A percentile compares a stretch with the other conserved stretches of the same genome.
Evolutionary conservation across 1,284 basidiomycete species (phyloP).

Genomic region (Ustilago shanxiensis): DNA sequence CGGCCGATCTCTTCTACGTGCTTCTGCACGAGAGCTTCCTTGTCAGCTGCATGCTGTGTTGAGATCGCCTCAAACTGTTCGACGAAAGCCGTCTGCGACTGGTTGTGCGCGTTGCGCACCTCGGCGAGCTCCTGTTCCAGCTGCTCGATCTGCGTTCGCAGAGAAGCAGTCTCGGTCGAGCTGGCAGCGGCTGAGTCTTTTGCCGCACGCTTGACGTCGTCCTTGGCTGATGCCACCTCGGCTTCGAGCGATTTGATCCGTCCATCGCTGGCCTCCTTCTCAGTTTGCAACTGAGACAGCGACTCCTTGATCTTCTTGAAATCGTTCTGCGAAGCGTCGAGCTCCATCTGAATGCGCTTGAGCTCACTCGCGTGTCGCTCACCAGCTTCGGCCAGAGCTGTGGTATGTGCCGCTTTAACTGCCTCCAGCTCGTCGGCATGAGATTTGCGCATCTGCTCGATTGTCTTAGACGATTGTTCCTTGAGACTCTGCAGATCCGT

Average conservation of each 20-base stretch:
- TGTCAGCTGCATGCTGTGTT: slow-evolving; percentile 33
- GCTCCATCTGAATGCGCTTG: slow-evolving; percentile 48
- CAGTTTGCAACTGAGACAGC: slow-evolving; percentile 30
- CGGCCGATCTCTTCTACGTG: slow-evolving; percentile 45
- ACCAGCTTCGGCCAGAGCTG: slow-evolving; percentile 30
- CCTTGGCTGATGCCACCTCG: slow-evolving; percentile 35
- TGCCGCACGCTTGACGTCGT: slow-evolving; percentile 42
- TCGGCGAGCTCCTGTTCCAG: slow-evolving; percentile 48
- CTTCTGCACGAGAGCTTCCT: slow-evolving; percentile 41
- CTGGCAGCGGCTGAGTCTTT: slow-evolving; percentile 29
- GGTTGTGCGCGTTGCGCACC: slow-evolving; percentile 38
- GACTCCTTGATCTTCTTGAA: slow-evolving; percentile 50
- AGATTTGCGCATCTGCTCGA: slow-evolving; percentile 46
- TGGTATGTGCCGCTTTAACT: slow-evolving; percentile 31
- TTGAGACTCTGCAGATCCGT: slow-evolving; percentile 47
- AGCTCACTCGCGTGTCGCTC: slow-evolving; percentile 33
- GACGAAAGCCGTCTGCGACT: slow-evolving; percentile 49
- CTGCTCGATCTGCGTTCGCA: slow-evolving; percentile 37
- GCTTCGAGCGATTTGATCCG: slow-evolving; percentile 33
- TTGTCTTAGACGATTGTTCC: slow-evolving; percentile 43
- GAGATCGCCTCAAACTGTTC: slow-evolving; percentile 52
- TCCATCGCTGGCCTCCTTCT: slow-evolving; percentile 36
- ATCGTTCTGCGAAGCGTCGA: slow-evolving; percentile 44
- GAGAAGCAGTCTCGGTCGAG: slow-evolving; percentile 29
- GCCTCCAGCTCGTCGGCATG: slow-evolving; percentile 51